Evolutionary conservation across 306 rosid genomes (phyloP).

Genomic region (Fragaria ananassa): DNA sequence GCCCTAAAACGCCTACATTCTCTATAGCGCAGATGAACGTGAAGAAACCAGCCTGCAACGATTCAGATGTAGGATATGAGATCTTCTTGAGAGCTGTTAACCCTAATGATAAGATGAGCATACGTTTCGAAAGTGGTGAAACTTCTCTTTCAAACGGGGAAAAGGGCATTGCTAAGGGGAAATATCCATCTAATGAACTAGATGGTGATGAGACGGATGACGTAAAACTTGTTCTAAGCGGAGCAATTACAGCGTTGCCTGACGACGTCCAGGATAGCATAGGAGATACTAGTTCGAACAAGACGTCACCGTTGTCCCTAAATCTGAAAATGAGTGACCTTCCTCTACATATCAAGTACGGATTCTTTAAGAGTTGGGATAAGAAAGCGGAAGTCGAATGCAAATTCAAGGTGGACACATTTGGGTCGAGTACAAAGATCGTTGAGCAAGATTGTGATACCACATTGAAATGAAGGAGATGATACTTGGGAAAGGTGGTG

Average conservation of each 20-base stretch:
- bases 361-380: conserved; percentile 27
- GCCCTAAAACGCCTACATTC: conserved; percentile 40
- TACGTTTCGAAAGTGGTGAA: conserved; percentile 1
- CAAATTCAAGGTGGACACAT: conserved; percentile 23
- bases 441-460: conserved; percentile 34
- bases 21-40: conserved; percentile 8
- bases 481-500: background rate
- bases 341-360: conserved; percentile 16
- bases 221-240: conserved; percentile 21
- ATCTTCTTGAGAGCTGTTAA: conserved; percentile 34
- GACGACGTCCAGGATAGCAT: conserved; percentile 13
- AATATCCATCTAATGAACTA: conserved; percentile 34
- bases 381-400: conserved; percentile 35
- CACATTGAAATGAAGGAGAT: conserved; percentile 1
- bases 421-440: conserved; percentile 6
- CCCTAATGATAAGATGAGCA: conserved; percentile 19
- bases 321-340: conserved; percentile 29
- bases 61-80: conserved; percentile 17
- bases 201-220: background rate
- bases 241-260: conserved; percentile 15
- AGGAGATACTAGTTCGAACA: conserved; percentile 4
- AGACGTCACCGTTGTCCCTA: background rate
- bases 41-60: background rate
- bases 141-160: conserved; percentile 2
- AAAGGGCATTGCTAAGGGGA: conserved; percentile 26